These are phyloP conservation scores for Parafenestella ontariensis DNA, from an alignment of 2,329 filamentous ascomycete species.

Conservation along the genomic window DNA sequence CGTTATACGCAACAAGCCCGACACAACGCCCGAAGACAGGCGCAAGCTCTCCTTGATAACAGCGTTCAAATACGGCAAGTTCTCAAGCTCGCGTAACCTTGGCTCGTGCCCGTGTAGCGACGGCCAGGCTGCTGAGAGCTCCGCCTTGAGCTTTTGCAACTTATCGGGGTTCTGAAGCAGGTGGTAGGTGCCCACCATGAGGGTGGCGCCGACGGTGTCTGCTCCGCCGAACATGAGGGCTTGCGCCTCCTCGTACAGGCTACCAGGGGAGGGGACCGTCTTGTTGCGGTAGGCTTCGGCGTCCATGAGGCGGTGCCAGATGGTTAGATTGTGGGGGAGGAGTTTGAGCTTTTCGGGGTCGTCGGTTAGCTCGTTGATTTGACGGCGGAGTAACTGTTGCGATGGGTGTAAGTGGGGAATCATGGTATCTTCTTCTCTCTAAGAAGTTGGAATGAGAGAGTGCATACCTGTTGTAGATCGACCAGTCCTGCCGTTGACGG, in stretches of 20 bases:
- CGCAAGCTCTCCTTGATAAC: conserved; percentile 53
- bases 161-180: conserved; percentile 46
- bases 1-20: conserved; percentile 33
- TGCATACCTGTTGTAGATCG: conserved; percentile 44
- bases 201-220: conserved; percentile 54
- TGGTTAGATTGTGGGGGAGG: conserved; percentile 47
- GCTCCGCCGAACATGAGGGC: conserved; percentile 57
- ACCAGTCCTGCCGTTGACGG: conserved; percentile 49
- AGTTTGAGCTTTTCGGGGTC: conserved; percentile 40
- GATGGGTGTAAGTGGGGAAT: neutral
- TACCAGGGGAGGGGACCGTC: conserved; percentile 38
- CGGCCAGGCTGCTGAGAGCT: conserved; percentile 51
- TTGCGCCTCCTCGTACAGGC: conserved; percentile 55
- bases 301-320: conserved; percentile 48
- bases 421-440: no score
- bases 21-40: conserved; percentile 43
- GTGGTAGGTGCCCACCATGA: conserved; percentile 53
- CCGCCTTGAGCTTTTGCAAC: conserved; percentile 46
- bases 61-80: conserved; percentile 42
- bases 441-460: neutral
- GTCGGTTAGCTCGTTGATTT: conserved; percentile 41
- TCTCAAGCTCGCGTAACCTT: conserved; percentile 45
- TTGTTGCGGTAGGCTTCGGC: conserved; percentile 41
- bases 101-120: conserved; percentile 34
- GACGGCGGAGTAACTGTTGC: conserved; percentile 35